phyloP scores from a whole-genome alignment of 805 yeast species.

The Saturnispora serradocipensis region DNA sequence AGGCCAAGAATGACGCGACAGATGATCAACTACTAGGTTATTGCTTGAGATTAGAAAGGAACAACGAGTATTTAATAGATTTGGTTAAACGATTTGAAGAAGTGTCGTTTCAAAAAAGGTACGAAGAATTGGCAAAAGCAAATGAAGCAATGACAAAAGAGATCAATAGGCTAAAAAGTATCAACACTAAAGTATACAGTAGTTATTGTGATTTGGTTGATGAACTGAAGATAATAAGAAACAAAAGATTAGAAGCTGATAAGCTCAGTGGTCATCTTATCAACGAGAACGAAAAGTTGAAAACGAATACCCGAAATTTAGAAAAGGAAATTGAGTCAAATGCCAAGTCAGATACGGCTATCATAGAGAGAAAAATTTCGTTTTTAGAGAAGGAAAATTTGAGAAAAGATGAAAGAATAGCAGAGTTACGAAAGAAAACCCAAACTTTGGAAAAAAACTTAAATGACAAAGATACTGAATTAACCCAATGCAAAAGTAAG shows the following conservation, averaged over 20 bases:
- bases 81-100: constrained; percentile 14
- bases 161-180: constrained; percentile 15
- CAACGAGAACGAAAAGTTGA: not conserved
- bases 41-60: constrained; percentile 15
- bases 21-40: constrained; percentile 10
- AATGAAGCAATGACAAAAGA: constrained; percentile 11
- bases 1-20: not conserved
- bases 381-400: constrained; percentile 3
- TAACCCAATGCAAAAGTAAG: constrained; percentile 1
- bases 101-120: constrained; percentile 17
- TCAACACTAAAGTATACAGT: constrained; percentile 19
- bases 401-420: not conserved
- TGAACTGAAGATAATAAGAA: constrained; percentile 5
- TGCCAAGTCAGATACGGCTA: no score
- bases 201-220: constrained; percentile 20
- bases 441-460: not conserved
- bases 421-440: not conserved
- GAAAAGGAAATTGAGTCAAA: not conserved
- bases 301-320: not conserved
- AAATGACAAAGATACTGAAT: constrained; percentile 5
- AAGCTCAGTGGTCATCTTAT: not conserved
- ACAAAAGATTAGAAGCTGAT: not conserved
- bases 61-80: constrained; percentile 11
- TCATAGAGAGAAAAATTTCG: not conserved
- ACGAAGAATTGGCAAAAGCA: constrained; percentile 5